Evolutionary conservation across 306 rosid genomes (phyloP).

Genomic region (Rosa multiflora): DNA sequence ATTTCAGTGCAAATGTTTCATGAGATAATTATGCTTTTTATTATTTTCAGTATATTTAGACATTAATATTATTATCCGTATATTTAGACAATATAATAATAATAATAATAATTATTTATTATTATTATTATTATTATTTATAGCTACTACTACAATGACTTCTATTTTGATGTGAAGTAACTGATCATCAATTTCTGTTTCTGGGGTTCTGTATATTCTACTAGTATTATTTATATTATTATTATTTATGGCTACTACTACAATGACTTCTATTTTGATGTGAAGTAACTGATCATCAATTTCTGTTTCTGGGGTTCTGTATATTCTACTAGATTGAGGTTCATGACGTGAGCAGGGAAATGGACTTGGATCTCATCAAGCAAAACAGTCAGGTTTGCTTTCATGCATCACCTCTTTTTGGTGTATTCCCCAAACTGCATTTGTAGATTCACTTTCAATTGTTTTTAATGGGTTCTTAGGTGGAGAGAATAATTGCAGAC

Average conservation of each 20-base stretch:
- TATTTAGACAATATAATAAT: neutral
- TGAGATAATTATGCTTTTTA: neutral
- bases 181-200: neutral
- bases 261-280: neutral
- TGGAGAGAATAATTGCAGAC: conserved; percentile 90
- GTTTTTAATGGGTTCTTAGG: conserved; percentile 45
- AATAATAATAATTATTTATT: neutral
- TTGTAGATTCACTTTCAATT: neutral
- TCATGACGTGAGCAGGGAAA: conserved; percentile 97
- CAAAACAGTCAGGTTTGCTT: conserved; percentile 92
- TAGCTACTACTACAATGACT: neutral
- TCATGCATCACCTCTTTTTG: conserved; percentile 25
- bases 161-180: neutral
- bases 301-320: conserved; percentile 26
- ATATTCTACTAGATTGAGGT: conserved; percentile 71
- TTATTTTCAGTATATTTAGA: neutral
- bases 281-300: conserved; percentile 1
- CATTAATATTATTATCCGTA: neutral
- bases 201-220: too few relatives aligned
- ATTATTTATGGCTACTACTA: neutral
- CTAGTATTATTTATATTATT: too few relatives aligned
- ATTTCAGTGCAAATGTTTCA: neutral
- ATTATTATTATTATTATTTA: neutral
- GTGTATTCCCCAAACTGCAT: neutral
- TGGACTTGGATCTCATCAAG: conserved; percentile 98